Evolutionary conservation across 768 basidiomycete genomes (phyloP).

Genomic region (Leccinum arenicola): DNA sequence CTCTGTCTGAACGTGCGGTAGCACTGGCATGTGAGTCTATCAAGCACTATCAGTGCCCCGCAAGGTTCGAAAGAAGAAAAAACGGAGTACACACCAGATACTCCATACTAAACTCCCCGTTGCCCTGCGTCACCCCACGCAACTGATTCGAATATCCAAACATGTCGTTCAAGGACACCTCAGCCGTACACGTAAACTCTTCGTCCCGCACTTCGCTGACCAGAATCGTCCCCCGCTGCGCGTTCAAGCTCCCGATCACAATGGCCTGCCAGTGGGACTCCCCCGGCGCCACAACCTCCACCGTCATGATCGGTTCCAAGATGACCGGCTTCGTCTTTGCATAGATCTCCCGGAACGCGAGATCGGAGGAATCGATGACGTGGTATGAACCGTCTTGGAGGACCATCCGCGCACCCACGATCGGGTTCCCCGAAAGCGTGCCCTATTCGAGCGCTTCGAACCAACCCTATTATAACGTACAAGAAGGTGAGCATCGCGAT

Average conservation of each 20-base stretch:
- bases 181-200: conserved; percentile 88
- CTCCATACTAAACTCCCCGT: conserved; percentile 85
- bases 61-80: neutral
- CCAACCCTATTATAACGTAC: conserved; percentile 65
- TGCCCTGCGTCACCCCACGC: conserved; percentile 93
- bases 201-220: conserved; percentile 97
- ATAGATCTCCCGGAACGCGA: conserved; percentile 94
- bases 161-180: conserved; percentile 97
- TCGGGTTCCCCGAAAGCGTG: conserved; percentile 79
- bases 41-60: neutral
- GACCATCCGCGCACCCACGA: conserved; percentile 83
- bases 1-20: conserved; percentile 79
- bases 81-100: conserved; percentile 53
- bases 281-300: conserved; percentile 92
- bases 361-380: conserved; percentile 92
- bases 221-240: conserved; percentile 87
- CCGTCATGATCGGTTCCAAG: conserved; percentile 97
- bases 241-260: conserved; percentile 93
- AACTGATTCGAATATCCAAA: conserved; percentile 95
- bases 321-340: conserved; percentile 73
- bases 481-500: neutral
- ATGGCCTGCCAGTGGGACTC: conserved; percentile 82
- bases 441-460: conserved; percentile 93
- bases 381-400: conserved; percentile 92
- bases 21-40: conserved; percentile 77